These are phyloP conservation scores for Comarum palustre DNA, from an alignment of 306 rosid species.

Conservation along the genomic window DNA sequence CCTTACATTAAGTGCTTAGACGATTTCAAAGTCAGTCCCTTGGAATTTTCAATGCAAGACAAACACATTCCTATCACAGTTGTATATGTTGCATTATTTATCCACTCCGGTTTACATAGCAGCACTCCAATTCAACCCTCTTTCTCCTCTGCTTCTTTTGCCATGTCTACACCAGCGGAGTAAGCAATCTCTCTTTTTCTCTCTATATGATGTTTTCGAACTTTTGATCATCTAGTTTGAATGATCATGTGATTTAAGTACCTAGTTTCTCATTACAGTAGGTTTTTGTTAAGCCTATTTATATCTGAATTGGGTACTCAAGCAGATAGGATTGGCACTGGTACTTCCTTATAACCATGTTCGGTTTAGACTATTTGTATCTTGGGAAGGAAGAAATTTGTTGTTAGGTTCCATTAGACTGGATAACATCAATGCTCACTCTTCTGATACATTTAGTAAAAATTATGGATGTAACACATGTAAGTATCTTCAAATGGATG, in stretches of 20 bases:
- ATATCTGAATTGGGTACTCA: background rate
- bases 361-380: background rate
- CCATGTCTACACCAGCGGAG: conserved; percentile 80
- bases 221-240: background rate
- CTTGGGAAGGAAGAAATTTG: background rate
- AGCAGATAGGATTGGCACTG: background rate
- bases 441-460: background rate
- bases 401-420: background rate
- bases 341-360: background rate
- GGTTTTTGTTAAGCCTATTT: background rate
- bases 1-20: background rate
- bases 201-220: background rate
- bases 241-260: background rate
- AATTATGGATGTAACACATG: background rate
- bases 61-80: background rate
- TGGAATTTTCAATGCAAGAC: conserved; percentile 22
- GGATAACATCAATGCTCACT: background rate
- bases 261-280: conserved; percentile 1
- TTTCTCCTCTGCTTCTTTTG: conserved; percentile 10
- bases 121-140: background rate
- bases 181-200: conserved; percentile 27
- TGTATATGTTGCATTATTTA: background rate
- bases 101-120: background rate
- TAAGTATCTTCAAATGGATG: background rate
- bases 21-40: conserved; percentile 3